Evolutionary conservation across 2,329 filamentous ascomycete genomes (phyloP).

Genomic region (Clarireedia paspali): DNA sequence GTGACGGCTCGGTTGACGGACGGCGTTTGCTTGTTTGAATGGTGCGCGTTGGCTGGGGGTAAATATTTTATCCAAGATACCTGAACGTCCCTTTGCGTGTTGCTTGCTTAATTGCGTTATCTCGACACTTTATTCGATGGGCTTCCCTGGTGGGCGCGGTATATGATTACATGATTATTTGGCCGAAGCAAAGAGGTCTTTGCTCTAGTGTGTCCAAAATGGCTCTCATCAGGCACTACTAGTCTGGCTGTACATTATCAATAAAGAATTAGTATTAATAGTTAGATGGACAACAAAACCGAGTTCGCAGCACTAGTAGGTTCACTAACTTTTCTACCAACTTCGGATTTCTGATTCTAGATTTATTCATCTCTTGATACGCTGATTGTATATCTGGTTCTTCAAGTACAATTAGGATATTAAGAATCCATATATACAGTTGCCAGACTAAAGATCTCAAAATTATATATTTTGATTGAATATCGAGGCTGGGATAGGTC

Average conservation of each 20-base stretch:
- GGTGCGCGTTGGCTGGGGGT: neutral
- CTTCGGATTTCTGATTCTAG: no score
- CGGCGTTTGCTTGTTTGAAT: slow-evolving; percentile 1
- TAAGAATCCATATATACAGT: no score
- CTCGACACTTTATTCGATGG: neutral
- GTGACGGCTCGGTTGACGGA: no score
- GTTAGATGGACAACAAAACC: no score
- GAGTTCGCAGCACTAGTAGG: no score
- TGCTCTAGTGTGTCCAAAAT: neutral
- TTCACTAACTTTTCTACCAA: no score
- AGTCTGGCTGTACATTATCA: neutral
- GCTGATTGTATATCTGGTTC: no score
- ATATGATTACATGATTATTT: neutral
- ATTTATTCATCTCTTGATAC: no score
- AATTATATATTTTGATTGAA: no score
- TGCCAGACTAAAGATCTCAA: no score
- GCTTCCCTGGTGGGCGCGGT: neutral
- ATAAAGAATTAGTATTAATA: slow-evolving; percentile 8
- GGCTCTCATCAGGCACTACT: neutral
- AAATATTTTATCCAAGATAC: slow-evolving; percentile 3
- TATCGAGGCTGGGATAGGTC: no score
- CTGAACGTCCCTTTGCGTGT: neutral
- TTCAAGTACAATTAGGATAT: no score
- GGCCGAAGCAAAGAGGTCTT: neutral
- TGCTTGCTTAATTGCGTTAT: neutral